phyloP scores from a whole-genome alignment of 1,284 basidiomycete species.

The Cryptococcus sp. region DNA sequence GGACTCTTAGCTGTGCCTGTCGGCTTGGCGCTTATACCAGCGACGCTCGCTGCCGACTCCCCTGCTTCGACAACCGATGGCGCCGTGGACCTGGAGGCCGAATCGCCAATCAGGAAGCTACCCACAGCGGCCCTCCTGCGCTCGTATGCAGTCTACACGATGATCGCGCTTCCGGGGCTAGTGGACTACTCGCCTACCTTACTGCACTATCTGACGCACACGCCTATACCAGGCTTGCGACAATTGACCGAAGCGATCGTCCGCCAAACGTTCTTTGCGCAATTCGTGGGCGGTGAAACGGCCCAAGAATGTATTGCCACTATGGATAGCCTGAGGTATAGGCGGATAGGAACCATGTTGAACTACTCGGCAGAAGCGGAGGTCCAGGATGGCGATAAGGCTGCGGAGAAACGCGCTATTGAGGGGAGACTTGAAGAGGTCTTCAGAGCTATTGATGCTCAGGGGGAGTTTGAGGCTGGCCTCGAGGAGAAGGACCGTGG shows the following conservation, averaged over 20 bases:
- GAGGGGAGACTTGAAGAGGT: conserved; percentile 71
- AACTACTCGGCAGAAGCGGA: conserved; percentile 85
- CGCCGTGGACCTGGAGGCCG: neutral
- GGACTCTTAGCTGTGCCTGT: neutral
- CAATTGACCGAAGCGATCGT: conserved; percentile 71
- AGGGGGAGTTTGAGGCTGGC: conserved; percentile 73
- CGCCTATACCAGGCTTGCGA: conserved; percentile 65
- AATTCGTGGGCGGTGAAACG: conserved; percentile 85
- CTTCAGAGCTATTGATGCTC: conserved; percentile 69
- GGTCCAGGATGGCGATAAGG: conserved; percentile 49
- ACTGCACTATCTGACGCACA: conserved; percentile 62
- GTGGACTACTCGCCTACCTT: conserved; percentile 76
- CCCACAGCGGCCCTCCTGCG: conserved; percentile 58
- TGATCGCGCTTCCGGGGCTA: conserved; percentile 73
- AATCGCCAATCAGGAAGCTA: conserved; percentile 8
- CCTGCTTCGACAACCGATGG: neutral
- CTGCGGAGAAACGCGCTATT: conserved; percentile 60
- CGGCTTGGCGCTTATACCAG: neutral
- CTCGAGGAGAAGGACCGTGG: conserved; percentile 49
- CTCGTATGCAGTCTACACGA: conserved; percentile 76
- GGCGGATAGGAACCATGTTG: conserved; percentile 76
- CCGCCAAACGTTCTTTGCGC: conserved; percentile 77
- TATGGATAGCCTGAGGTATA: conserved; percentile 64
- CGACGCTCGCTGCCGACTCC: neutral
- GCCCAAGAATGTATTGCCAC: conserved; percentile 68